Conservation (phyloP, 2,329 filamentous ascomycete genomes). For the Phoma sp. region DNA sequence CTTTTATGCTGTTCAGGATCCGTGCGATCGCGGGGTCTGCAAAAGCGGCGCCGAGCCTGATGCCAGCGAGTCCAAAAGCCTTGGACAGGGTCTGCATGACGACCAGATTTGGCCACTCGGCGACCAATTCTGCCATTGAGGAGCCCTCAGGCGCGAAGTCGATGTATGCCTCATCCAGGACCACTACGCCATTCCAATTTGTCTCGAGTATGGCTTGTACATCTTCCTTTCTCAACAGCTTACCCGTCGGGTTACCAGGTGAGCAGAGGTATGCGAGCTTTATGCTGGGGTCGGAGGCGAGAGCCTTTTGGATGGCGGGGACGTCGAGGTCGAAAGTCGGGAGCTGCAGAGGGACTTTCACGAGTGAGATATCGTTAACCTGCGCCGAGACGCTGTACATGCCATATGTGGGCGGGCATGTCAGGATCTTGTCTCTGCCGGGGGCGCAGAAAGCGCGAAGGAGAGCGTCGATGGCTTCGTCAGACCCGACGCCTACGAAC, state of each 20-base stretch:
- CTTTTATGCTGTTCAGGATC: slow-evolving; percentile 90
- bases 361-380: slow-evolving; percentile 87
- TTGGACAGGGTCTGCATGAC: slow-evolving; percentile 99
- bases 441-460: slow-evolving; percentile 93
- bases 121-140: slow-evolving; percentile 89
- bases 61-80: slow-evolving; percentile 93
- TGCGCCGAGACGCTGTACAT: slow-evolving; percentile 97
- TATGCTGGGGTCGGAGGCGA: slow-evolving; percentile 71
- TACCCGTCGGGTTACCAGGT: slow-evolving; percentile 91
- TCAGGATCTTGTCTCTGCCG: slow-evolving; percentile 86
- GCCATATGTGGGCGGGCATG: slow-evolving; percentile 95
- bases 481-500: slow-evolving; percentile 94
- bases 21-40: slow-evolving; percentile 75
- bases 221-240: slow-evolving; percentile 77
- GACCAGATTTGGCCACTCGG: slow-evolving; percentile 92
- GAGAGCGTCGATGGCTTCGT: slow-evolving; percentile 95
- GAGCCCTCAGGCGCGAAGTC: slow-evolving; percentile 84
- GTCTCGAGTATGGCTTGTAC: slow-evolving; percentile 76
- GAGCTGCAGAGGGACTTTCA: slow-evolving; percentile 82
- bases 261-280: slow-evolving; percentile 95
- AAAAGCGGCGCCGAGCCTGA: slow-evolving; percentile 88
- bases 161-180: slow-evolving; percentile 95
- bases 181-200: slow-evolving; percentile 92
- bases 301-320: slow-evolving; percentile 69
- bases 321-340: slow-evolving; percentile 76